A percentile compares a stretch with the other conserved stretches of the same genome.
Evolutionary conservation across 306 rosid genomes (phyloP).

Genomic region (Medicago arabica): DNA sequence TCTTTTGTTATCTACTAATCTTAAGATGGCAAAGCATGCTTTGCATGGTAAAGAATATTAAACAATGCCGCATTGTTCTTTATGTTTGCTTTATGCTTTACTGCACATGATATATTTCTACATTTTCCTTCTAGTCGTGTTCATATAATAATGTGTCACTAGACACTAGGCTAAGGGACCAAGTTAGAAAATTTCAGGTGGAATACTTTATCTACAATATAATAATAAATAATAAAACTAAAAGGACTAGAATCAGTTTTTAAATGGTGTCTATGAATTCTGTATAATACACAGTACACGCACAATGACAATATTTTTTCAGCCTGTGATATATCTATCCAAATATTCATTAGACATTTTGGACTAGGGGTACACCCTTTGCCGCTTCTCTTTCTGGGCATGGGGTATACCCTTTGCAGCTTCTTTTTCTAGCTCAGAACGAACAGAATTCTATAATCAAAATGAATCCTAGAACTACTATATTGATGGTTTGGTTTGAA

Average conservation of each 20-base stretch:
- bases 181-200: slow-evolving; percentile 22
- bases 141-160: slow-evolving; percentile 4
- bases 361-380: slow-evolving; percentile 5
- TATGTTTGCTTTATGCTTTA: slow-evolving; percentile 11
- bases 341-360: slow-evolving; percentile 15
- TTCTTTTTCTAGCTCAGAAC: slow-evolving; percentile 26
- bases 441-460: neutral
- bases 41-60: slow-evolving; percentile 35
- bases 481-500: slow-evolving; percentile 3
- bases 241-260: slow-evolving; percentile 12
- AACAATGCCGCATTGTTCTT: slow-evolving; percentile 19
- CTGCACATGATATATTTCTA: slow-evolving; percentile 1
- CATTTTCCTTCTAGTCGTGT: slow-evolving; percentile 32
- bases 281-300: neutral
- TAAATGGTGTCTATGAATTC: slow-evolving; percentile 16
- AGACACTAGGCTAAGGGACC: slow-evolving; percentile 17
- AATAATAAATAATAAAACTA: neutral
- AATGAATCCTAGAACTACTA: slow-evolving; percentile 2
- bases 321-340: neutral
- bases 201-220: slow-evolving; percentile 20
- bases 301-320: neutral
- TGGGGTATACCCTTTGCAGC: slow-evolving; percentile 13
- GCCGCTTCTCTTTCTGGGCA: slow-evolving; percentile 28
- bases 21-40: slow-evolving; percentile 4
- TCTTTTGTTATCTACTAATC: neutral